A percentile compares a stretch with the other conserved stretches of the same genome.
These are phyloP conservation scores for Plenodomus biglobosus DNA, from an alignment of 2,329 filamentous ascomycete genomes.

Conservation along the genomic window DNA sequence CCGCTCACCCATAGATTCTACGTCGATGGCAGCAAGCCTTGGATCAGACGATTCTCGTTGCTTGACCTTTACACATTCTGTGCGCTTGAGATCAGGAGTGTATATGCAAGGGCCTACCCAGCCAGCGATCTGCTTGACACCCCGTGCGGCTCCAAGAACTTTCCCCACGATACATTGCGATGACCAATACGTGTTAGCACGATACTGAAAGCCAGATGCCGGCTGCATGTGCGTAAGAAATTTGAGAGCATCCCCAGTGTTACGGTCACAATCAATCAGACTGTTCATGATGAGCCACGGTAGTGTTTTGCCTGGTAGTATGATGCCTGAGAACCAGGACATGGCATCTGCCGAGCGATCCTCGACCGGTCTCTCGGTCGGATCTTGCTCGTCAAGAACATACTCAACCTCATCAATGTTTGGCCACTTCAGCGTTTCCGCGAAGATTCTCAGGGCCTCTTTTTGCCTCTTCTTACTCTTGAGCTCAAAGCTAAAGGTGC, in stretches of 20 bases:
- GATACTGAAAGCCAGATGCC: slow-evolving; percentile 74
- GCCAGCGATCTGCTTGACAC: slow-evolving; percentile 68
- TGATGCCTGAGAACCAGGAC: slow-evolving; percentile 75
- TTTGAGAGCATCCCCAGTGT: slow-evolving; percentile 65
- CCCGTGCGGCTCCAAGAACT: slow-evolving; percentile 66
- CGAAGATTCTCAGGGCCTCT: slow-evolving; percentile 68
- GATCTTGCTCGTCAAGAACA: slow-evolving; percentile 62
- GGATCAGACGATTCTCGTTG: slow-evolving; percentile 60
- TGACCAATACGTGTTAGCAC: slow-evolving; percentile 77
- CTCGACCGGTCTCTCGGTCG: slow-evolving; percentile 50
- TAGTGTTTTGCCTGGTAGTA: slow-evolving; percentile 69
- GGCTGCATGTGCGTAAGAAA: slow-evolving; percentile 69
- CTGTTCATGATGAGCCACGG: slow-evolving; percentile 79
- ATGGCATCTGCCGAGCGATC: slow-evolving; percentile 71
- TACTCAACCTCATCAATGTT: slow-evolving; percentile 67
- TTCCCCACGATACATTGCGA: slow-evolving; percentile 72
- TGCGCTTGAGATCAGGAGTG: slow-evolving; percentile 65
- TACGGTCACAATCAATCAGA: slow-evolving; percentile 72
- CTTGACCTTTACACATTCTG: slow-evolving; percentile 70
- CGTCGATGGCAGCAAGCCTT: slow-evolving; percentile 59
- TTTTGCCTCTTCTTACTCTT: slow-evolving; percentile 68
- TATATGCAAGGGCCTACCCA: slow-evolving; percentile 75
- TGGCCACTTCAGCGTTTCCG: slow-evolving; percentile 74
- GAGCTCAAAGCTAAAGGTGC: slow-evolving; percentile 62
- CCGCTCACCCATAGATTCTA: slow-evolving; percentile 66